Percentiles rank a stretch among this genome's conserved stretches.
phyloP scores from a whole-genome alignment of 768 basidiomycete species.

The Kwoniella bestiolae region DNA sequence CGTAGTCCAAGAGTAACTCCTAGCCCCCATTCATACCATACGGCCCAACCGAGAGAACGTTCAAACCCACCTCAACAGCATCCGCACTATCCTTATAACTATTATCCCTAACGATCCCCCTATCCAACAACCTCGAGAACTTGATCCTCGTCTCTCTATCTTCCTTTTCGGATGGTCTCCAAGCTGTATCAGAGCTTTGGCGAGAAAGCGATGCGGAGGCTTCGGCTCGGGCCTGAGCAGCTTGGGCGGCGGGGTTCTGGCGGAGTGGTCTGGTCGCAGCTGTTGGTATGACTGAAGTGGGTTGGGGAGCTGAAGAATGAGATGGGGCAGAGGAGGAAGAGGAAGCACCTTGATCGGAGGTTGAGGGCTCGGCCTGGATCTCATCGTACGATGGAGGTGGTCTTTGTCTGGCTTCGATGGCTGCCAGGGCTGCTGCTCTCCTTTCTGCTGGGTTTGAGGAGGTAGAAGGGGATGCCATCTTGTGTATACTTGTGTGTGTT shows the following conservation, averaged over 20 bases:
- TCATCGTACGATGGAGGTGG: constrained; percentile 17
- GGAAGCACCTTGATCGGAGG: too few relatives aligned
- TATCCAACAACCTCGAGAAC: constrained; percentile 47
- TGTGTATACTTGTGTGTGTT: too few relatives aligned
- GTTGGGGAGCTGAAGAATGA: neutral
- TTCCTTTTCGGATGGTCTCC: constrained; percentile 37
- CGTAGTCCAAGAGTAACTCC: too few relatives aligned
- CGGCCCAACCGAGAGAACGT: neutral
- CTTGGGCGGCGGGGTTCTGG: constrained; percentile 4
- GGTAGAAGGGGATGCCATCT: constrained; percentile 7
- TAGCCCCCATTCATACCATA: neutral
- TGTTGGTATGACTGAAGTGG: neutral
- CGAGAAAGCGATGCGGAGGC: neutral
- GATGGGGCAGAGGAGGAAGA: neutral
- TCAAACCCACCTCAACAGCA: constrained; percentile 45
- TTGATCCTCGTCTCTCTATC: constrained; percentile 35
- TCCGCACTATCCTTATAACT: constrained; percentile 38
- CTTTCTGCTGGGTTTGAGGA: neutral
- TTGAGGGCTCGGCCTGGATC: neutral
- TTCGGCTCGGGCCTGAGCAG: neutral
- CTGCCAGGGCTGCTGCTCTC: constrained; percentile 33
- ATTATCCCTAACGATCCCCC: constrained; percentile 51
- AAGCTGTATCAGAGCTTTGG: neutral
- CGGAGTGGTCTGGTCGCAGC: neutral
- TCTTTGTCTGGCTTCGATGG: constrained; percentile 36